These are phyloP conservation scores for Plicaturopsis crispa DNA, from an alignment of 768 basidiomycete species.

Conservation along the genomic window DNA sequence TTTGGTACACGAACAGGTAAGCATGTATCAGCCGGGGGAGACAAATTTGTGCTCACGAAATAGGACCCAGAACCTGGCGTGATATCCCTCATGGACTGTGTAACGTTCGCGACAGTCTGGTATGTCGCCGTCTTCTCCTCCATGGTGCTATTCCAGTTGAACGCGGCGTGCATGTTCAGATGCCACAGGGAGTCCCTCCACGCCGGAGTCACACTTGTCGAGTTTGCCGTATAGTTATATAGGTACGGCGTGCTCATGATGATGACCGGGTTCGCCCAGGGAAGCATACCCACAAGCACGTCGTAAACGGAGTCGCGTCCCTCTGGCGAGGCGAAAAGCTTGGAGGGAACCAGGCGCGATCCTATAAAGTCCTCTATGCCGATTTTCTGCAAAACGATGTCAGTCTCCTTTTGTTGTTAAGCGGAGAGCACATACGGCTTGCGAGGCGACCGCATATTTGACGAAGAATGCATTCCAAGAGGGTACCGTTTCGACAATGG, in stretches of 20 bases:
- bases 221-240: conserved; percentile 9
- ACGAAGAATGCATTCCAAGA: conserved; percentile 24
- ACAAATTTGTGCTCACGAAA: conserved; percentile 15
- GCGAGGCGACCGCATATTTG: conserved; percentile 19
- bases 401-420: no score
- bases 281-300: conserved; percentile 6
- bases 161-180: conserved; percentile 7
- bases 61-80: conserved; percentile 20
- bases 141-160: conserved; percentile 13
- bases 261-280: conserved; percentile 12
- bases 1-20: conserved; percentile 1
- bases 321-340: conserved; percentile 14
- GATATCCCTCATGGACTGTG: conserved; percentile 5
- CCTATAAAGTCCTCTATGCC: conserved; percentile 17
- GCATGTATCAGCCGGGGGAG: neutral
- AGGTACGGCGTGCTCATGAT: conserved; percentile 12
- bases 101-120: conserved; percentile 4
- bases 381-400: no score
- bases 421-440: conserved; percentile 12
- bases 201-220: conserved; percentile 15
- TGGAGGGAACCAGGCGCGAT: conserved; percentile 19
- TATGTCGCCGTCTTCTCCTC: conserved; percentile 7
- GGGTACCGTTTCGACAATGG: conserved; percentile 20
- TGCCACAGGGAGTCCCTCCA: conserved; percentile 16
- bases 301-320: conserved; percentile 14